Conservation (phyloP, 1,284 basidiomycete genomes). For the Vanrija humicola region DNA sequence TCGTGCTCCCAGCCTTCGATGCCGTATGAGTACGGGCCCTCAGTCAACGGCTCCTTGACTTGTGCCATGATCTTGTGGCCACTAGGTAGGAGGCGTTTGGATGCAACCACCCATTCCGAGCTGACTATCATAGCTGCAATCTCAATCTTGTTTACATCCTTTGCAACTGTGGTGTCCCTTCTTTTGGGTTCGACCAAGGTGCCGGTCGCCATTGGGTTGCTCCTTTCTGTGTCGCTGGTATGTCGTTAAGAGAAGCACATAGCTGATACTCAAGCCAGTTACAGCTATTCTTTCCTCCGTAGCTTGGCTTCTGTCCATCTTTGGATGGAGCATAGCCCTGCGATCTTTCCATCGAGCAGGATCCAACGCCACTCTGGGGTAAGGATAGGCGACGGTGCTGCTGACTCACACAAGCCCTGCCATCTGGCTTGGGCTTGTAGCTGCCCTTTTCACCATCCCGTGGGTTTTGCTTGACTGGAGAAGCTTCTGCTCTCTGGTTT, state of each 20-base stretch:
- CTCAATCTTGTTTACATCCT: no score
- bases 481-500: not conserved
- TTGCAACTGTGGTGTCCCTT: no score
- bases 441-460: constrained; percentile 32
- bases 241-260: not conserved
- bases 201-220: no score
- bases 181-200: no score
- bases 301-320: constrained; percentile 42
- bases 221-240: no score
- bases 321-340: constrained; percentile 43
- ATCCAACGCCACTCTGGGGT: constrained; percentile 27
- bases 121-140: not conserved
- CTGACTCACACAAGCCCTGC: constrained; percentile 8
- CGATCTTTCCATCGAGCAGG: constrained; percentile 28
- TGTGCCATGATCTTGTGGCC: constrained; percentile 45
- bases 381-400: constrained; percentile 16
- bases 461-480: constrained; percentile 15
- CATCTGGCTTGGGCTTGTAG: constrained; percentile 45
- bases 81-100: constrained; percentile 26
- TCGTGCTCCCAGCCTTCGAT: constrained; percentile 26
- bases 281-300: constrained; percentile 14
- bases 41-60: constrained; percentile 41
- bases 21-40: constrained; percentile 40
- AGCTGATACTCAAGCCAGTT: not conserved
- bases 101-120: not conserved